A percentile compares a stretch with the other conserved stretches of the same genome.
Conservation (phyloP, 2,329 filamentous ascomycete genomes). For the Dactylellina sp. region DNA sequence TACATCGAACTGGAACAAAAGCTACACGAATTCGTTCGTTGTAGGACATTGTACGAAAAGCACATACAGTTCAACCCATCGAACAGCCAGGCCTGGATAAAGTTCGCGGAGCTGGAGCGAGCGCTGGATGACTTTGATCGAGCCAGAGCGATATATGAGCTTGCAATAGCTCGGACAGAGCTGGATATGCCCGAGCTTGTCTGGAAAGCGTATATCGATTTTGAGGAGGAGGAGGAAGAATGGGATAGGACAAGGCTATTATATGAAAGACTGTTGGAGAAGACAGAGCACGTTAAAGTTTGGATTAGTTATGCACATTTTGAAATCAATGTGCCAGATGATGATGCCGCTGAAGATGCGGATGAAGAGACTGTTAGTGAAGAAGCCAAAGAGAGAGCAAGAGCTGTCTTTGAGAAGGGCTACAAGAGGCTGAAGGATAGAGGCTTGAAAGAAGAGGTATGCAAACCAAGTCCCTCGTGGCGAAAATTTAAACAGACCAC, state of each 20-base stretch:
- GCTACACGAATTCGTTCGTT: conserved; percentile 92
- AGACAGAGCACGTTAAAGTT: conserved; percentile 99
- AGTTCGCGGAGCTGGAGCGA: conserved; percentile 91
- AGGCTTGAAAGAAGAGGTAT: conserved; percentile 86
- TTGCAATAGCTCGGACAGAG: conserved; percentile 82
- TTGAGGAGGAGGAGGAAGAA: conserved; percentile 94
- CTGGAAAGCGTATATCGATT: conserved; percentile 99
- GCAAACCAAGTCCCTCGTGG: conserved; percentile 54
- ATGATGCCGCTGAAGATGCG: conserved; percentile 68
- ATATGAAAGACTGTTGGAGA: conserved; percentile 90
- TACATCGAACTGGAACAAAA: conserved; percentile 94
- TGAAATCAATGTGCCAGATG: conserved; percentile 91
- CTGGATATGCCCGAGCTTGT: conserved; percentile 97
- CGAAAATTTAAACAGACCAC: conserved; percentile 59
- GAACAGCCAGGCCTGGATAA: conserved; percentile 95
- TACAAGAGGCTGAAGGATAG: conserved; percentile 88
- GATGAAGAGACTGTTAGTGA: conserved; percentile 78
- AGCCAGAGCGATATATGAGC: conserved; percentile 88
- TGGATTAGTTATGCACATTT: conserved; percentile 99
- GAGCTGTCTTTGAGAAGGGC: conserved; percentile 85
- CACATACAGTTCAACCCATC: conserved; percentile 90
- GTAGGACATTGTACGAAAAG: conserved; percentile 91
- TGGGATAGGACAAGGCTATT: conserved; percentile 83
- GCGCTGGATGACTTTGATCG: conserved; percentile 90
- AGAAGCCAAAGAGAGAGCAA: conserved; percentile 82